Conservation (phyloP, 805 yeast species). For the Teunomyces lycoperdinae region DNA sequence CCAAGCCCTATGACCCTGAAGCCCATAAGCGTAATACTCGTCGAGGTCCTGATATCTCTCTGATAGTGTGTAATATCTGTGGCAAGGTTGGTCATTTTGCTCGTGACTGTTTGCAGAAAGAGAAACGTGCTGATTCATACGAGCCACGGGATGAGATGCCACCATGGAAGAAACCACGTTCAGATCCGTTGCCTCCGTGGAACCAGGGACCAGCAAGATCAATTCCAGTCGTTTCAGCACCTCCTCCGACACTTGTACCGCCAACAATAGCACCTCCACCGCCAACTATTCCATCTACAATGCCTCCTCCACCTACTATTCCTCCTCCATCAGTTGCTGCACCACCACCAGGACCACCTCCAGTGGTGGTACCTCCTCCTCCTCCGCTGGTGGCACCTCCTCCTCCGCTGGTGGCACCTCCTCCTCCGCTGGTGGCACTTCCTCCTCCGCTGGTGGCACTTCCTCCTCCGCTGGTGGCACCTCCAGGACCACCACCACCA, state of each 20-base stretch:
- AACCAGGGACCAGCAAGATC: neutral
- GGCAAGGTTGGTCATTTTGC: constrained; percentile 85
- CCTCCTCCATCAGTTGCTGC: constrained; percentile 7
- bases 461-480: constrained; percentile 17
- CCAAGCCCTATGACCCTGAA: constrained; percentile 53
- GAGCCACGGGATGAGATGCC: constrained; percentile 13
- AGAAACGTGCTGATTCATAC: neutral
- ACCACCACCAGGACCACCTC: constrained; percentile 20
- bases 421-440: constrained; percentile 19
- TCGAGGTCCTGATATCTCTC: constrained; percentile 45
- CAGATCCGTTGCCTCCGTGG: constrained; percentile 23
- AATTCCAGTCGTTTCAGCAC: neutral
- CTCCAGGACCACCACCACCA: constrained; percentile 12
- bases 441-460: constrained; percentile 13
- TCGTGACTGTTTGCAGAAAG: constrained; percentile 63
- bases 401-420: no score
- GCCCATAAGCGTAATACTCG: constrained; percentile 30
- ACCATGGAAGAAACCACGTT: constrained; percentile 27
- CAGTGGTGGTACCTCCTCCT: constrained; percentile 18
- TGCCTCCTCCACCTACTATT: constrained; percentile 13
- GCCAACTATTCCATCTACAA: constrained; percentile 15
- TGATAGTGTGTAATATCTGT: constrained; percentile 70
- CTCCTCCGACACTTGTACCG: neutral
- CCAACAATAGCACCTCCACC: constrained; percentile 12
- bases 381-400: constrained; percentile 5